Base-by-base conservation (phyloP, 2,329 filamentous ascomycete species). In the Fusarium luffae region DNA sequence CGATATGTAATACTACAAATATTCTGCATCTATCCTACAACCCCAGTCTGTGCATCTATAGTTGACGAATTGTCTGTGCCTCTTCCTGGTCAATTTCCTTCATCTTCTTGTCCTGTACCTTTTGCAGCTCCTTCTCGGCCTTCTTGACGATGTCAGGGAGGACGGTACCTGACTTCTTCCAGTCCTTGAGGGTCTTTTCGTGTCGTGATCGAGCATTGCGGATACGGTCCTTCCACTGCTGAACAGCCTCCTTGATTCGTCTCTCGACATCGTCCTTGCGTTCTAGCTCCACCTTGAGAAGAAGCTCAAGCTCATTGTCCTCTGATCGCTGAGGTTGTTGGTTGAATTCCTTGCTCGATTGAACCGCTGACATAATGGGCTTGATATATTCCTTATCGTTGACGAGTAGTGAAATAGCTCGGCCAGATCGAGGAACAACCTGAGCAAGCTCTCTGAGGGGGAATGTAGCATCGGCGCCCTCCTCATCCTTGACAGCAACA, bases 281-380 rank as follows among this genome's bases (percentile, higher is more conserved):
- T 79, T 86, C 85, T 30, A 82, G 78, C 81, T 88, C 86, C 57
- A 88, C 78, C 73, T 82, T 82, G 65, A 89, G 81, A 28, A 85
- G 73, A 60, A 89, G 83, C 80, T 89, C 86, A 23, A 89, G 83
- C 77, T 87, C 85, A 77, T 88, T 88, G 76, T 89, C 86, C 47
- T 84, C 81, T 75, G 82, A 82, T 21, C 81, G 81, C 82, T 89
- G 87, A 48, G 86, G 86, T 82, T 88, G 86, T 82, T 88, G 86
- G 81, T 88, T 88, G 78, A 86, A 88, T 71, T 85, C 82, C n/a
- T 77, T 74, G 73, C 81, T 84, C 30, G 77, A 73, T 78, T 88
- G 85, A 52, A 88, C 80, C 32, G 86, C 86, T 73, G 81, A 83
- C 82, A 87, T 84, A 79, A 88, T 84, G 71, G 85, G 81, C 80